Percentiles rank a stretch among this genome's conserved stretches.
Conservation (phyloP, 31 red algal species). For the Asparagopsis taxiformis region DNA sequence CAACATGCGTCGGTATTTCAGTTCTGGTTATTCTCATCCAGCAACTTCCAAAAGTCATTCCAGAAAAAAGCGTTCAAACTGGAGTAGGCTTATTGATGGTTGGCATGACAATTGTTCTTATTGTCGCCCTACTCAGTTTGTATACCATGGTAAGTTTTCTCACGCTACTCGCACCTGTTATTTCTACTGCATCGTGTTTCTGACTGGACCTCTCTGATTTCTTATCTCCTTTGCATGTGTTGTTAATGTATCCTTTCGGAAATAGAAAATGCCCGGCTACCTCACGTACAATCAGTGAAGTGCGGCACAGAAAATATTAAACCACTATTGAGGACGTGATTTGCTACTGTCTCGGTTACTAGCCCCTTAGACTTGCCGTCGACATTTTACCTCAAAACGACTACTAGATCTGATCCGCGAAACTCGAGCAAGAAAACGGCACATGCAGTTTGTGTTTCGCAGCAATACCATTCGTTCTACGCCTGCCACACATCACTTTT, state of each 20-base stretch:
- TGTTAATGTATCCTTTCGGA: not conserved
- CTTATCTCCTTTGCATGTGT: not conserved
- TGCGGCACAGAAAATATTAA: too few species aligned
- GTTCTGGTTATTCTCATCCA: conserved; percentile 62
- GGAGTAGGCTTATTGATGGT: conserved; percentile 17
- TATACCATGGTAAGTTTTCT: conserved; percentile 44
- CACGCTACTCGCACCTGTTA: not conserved
- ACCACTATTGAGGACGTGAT: too few species aligned
- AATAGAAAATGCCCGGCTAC: conserved; percentile 75
- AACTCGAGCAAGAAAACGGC: too few species aligned
- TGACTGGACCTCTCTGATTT: not conserved
- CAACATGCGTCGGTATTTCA: conserved; percentile 67
- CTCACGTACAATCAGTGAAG: conserved; percentile 47
- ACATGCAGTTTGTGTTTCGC: too few species aligned
- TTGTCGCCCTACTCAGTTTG: conserved; percentile 27
- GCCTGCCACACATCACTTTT: too few species aligned
- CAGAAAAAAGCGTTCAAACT: conserved; percentile 41
- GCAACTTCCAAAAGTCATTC: conserved; percentile 59
- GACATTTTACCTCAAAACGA: too few species aligned
- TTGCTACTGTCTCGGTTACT: too few species aligned
- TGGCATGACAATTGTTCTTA: conserved; percentile 24
- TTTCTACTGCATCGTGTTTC: not conserved
- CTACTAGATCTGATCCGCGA: too few species aligned
- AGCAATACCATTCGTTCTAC: too few species aligned
- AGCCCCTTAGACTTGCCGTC: too few species aligned